Base-by-base conservation (phyloP, 495 filamentous ascomycete genomes). In the Aspergillus wentii region DNA sequence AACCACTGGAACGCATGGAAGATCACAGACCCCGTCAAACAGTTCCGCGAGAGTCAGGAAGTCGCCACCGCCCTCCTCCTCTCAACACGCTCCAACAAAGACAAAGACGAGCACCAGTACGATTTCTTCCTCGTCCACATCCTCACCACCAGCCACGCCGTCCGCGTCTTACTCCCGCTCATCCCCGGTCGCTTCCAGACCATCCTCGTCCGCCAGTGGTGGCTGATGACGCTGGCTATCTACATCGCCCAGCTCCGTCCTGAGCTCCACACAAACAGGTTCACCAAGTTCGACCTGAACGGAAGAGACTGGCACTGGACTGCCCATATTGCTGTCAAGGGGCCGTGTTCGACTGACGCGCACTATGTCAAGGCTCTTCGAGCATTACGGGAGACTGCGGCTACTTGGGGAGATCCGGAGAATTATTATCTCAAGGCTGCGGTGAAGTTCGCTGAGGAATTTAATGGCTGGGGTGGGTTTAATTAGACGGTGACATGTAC, bases 1-100 rank as follows among this genome's bases (percentile, higher is more conserved):
- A 79, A 89, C 33, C 85, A 94, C 65, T 96, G 86, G 86, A 91
- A 94, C 45, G 79, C 85, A 10, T 91, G 87, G 86, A 69, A 71
- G 14, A 69, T 90, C 28, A 66, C 69, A 5, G 54, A 85, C 35
- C 80, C 83, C 0, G 62, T 66, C 21, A 71, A 77, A 35, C 82
- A 85, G 48, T 94, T 96, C 59, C 71, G 80, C 35, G 75, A 86
- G 27, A 86, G 79, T 4, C 88, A 94, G 52, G 72, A 83, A 49
- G 77, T 83, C 2, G 88, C 88, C 2, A 76, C 79, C 0, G 80
- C 81, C 0, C 51, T 96, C 2, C 63, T 97, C 0, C 72, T 86
- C 3, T 78, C 76, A 1, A 79, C 78, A 4, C 71, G 78, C 35
- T 52, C 66, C 1, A 30, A 51, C 13, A n/a, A n/a, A n/a, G n/a